Base-by-base conservation (phyloP, 1,284 basidiomycete species). In the Quambalaria eucalypti region DNA sequence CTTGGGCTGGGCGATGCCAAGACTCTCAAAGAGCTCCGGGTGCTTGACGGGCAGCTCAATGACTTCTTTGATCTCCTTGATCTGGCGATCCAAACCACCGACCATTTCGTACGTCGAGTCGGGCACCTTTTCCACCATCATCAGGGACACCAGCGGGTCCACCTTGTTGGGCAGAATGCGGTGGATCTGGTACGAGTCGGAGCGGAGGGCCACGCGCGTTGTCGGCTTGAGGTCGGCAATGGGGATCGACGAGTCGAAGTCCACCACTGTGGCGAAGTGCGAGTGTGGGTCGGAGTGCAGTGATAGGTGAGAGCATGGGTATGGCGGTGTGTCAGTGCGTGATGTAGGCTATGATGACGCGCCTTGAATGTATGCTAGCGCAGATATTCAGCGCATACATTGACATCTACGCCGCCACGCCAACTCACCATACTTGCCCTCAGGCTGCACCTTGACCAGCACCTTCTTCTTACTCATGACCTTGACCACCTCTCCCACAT, bases 101-200 rank as follows among this genome's bases (percentile, higher is more conserved):
- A 98, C 93, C 91, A 97, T 96, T 78, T 98, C 93, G 78, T 98
- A 98, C 33, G 93, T 98, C 76, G 87, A 90, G 77, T 98, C 93
- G 0, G 93, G 93, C 0, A 97, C 93, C 78, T 98, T 98, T 80
- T 98, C 93, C n/a, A 97, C 93, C 93, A 97, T 96, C 95, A 98
- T 75, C 48, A 75, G 65, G 31, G 71, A 73, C 28, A 75, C 73
- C 33, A 75, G 62, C 16, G 73, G 73, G 58, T 75, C 73, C 38
- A 75, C 63, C 65, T 75, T 75, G 64, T 75, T 75, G 21, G 73
- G 73, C 3, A 75, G 59, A 23, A 75, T 69, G 50, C 72, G 74
- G 65, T 75, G 73, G 8, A 75, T 62, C 36, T 88, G 88, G 78
- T 96, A 96, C 1, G 86, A 90, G 77, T 98, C 93, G 59, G 91